These are phyloP conservation scores for Pseudozyma hubeiensis DNA, from an alignment of 1,284 basidiomycete genomes.

Conservation along the genomic window DNA sequence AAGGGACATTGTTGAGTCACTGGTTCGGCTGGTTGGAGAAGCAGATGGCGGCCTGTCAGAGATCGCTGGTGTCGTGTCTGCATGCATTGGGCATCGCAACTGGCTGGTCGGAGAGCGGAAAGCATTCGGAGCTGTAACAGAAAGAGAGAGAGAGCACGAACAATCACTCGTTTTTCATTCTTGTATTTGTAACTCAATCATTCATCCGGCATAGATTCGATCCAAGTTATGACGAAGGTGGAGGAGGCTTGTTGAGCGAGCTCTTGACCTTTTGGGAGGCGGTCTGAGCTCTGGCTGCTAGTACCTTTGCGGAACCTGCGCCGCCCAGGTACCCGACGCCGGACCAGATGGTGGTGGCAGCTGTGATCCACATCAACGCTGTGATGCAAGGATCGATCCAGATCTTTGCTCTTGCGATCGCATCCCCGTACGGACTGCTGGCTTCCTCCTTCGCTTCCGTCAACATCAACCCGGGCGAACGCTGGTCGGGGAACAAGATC, in stretches of 20 bases:
- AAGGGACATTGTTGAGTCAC: not conserved
- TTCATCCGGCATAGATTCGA: too few species aligned
- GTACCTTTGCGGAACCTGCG: slow-evolving; percentile 29
- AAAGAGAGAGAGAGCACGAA: not conserved
- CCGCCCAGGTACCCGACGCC: slow-evolving; percentile 82
- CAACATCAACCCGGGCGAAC: slow-evolving; percentile 16
- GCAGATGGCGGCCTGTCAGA: slow-evolving; percentile 20
- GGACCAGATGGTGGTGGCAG: slow-evolving; percentile 89
- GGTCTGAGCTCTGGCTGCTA: slow-evolving; percentile 8
- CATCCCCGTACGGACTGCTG: not conserved
- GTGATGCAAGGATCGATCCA: slow-evolving; percentile 60
- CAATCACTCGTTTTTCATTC: not conserved
- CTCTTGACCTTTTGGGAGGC: slow-evolving; percentile 8
- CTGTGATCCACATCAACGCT: slow-evolving; percentile 79
- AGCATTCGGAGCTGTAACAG: slow-evolving; percentile 28
- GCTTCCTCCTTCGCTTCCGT: not conserved
- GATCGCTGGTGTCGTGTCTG: slow-evolving; percentile 27
- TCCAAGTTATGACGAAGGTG: not conserved
- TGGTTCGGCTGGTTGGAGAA: slow-evolving; percentile 25
- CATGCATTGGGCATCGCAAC: slow-evolving; percentile 25
- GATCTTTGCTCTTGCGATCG: slow-evolving; percentile 8
- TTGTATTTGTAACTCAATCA: slow-evolving; percentile 16
- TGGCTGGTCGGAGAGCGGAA: slow-evolving; percentile 3
- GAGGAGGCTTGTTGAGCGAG: slow-evolving; percentile 5
- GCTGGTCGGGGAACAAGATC: slow-evolving; percentile 73